Base-by-base conservation (phyloP, 2,329 filamentous ascomycete species). In the Monosporascus sp. region DNA sequence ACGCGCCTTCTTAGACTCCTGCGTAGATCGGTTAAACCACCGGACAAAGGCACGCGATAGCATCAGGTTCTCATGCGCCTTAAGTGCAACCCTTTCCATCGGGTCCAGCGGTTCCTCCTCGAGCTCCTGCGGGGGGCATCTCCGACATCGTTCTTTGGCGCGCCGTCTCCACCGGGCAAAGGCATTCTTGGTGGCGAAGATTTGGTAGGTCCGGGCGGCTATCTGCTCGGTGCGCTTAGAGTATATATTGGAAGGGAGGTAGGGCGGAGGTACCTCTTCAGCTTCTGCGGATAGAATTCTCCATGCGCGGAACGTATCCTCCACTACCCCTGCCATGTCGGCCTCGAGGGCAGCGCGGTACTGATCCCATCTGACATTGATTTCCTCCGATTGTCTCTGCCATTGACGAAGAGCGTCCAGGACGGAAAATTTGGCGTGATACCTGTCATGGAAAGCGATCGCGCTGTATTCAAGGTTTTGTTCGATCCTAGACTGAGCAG, bases 171-270 rank as follows among this genome's bases (percentile, higher is more conserved):
- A 68, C 24, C 48, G 54, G 19, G 50, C 54, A 5, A 68, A 41
- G 7, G 57, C 53, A 37, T 61, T 65, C 56, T 65, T 64, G 5
- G 55, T 48, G 20, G 51, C 47, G 16, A 62, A 58, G 14, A 68
- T 68, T 40, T 68, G 60, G 48, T 62, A 54, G 24, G 66, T 55
- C 16, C 66, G 60, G 17, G 57, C 56, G 37, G 66, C 64, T 38
- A 68, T 62, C 41, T 52, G 59, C 49, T 67, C 64, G 20, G 62
- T 62, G n/a, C 65, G 63, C 50, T 64, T 66, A 14, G 66, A 68
- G 52, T 66, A 67, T 22, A 63, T 59, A 52, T 63, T 65, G 11
- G 60, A 52, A 37, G 61, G 64, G 17, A 64, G 53, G 14, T 54
- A 51, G 24, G 60, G 47, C 34, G 60, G 57, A 24, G 58, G 53